Evolutionary conservation across 2,329 filamentous ascomycete species (phyloP).

Genomic region (Graphilbum ipis-grandicollis): DNA sequence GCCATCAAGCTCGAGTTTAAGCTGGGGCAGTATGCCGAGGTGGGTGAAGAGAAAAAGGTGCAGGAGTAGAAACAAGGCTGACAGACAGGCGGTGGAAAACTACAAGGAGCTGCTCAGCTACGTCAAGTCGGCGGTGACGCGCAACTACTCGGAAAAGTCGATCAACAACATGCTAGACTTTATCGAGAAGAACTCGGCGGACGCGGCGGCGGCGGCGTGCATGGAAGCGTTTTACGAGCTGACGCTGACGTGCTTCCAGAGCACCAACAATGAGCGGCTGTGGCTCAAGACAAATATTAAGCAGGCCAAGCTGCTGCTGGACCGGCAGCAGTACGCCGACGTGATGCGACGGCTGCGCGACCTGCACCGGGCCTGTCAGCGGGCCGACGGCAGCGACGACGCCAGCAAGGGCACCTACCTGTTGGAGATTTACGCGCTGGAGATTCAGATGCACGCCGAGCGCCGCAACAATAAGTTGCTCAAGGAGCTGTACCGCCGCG

Average conservation of each 20-base stretch:
- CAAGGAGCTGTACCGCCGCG: conserved; percentile 81
- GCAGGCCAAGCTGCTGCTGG: conserved; percentile 76
- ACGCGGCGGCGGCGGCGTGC: conserved; percentile 55
- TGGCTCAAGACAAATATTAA: conserved; percentile 99
- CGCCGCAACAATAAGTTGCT: conserved; percentile 95
- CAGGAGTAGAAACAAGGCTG: not conserved
- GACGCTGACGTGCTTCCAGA: conserved; percentile 88
- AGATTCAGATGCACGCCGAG: conserved; percentile 98
- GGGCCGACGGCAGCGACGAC: conserved; percentile 73
- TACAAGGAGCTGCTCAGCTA: conserved; percentile 93
- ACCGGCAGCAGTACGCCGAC: conserved; percentile 71
- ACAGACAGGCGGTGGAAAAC: conserved; percentile 62
- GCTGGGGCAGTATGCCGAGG: conserved; percentile 73
- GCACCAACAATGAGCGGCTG: conserved; percentile 88
- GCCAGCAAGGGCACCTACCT: conserved; percentile 93
- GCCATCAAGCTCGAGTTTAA: conserved; percentile 95
- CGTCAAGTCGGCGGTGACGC: conserved; percentile 88
- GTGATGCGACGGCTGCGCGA: conserved; percentile 74
- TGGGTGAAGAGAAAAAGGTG: conserved; percentile 15
- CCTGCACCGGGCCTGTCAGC: conserved; percentile 76
- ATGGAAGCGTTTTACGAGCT: conserved; percentile 94
- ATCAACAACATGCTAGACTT: conserved; percentile 99
- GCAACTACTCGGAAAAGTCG: conserved; percentile 97
- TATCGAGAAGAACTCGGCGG: conserved; percentile 75
- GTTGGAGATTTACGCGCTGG: conserved; percentile 85